phyloP scores from a whole-genome alignment of 805 yeast genomes.

The Ogataea haglerorum region DNA sequence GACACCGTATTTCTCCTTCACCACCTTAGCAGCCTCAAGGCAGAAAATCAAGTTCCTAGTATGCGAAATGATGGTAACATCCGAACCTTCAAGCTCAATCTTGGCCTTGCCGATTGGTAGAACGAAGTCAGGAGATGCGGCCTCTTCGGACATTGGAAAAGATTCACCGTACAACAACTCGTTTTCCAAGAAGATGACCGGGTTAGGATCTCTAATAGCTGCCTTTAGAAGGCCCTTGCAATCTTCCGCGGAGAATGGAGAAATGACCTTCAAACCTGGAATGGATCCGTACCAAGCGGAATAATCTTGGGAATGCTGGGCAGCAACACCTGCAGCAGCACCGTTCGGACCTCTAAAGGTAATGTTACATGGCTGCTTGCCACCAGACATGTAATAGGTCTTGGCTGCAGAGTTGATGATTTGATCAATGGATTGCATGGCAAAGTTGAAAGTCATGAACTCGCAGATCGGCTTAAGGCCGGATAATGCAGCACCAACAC shows the following conservation, averaged over 20 bases:
- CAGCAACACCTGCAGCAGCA: slow-evolving; percentile 99
- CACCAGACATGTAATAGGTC: slow-evolving; percentile 99
- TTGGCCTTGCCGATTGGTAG: slow-evolving; percentile 95
- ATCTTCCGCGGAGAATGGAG: slow-evolving; percentile 95
- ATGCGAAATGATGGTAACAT: slow-evolving; percentile 85
- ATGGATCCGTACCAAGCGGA: slow-evolving; percentile 97
- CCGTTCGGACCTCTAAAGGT: slow-evolving; percentile 99
- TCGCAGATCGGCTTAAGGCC: slow-evolving; percentile 97
- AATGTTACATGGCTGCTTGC: slow-evolving; percentile 94
- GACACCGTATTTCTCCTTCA: slow-evolving; percentile 81
- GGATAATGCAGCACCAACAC: slow-evolving; percentile 94
- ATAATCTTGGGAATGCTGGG: slow-evolving; percentile 98
- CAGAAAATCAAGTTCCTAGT: slow-evolving; percentile 86
- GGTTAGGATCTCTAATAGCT: slow-evolving; percentile 98
- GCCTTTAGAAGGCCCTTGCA: slow-evolving; percentile 94
- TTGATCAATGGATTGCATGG: slow-evolving; percentile 99
- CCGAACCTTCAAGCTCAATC: slow-evolving; percentile 90
- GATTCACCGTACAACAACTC: slow-evolving; percentile 92
- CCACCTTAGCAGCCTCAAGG: slow-evolving; percentile 83
- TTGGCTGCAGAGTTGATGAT: slow-evolving; percentile 98
- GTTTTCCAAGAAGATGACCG: slow-evolving; percentile 92
- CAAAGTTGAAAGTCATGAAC: slow-evolving; percentile 98
- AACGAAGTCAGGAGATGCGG: slow-evolving; percentile 80
- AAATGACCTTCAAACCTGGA: slow-evolving; percentile 95
- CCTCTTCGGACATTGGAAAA: slow-evolving; percentile 87